Base-by-base conservation (phyloP, 2,329 filamentous ascomycete species). In the Pyrenophora seminiperda region DNA sequence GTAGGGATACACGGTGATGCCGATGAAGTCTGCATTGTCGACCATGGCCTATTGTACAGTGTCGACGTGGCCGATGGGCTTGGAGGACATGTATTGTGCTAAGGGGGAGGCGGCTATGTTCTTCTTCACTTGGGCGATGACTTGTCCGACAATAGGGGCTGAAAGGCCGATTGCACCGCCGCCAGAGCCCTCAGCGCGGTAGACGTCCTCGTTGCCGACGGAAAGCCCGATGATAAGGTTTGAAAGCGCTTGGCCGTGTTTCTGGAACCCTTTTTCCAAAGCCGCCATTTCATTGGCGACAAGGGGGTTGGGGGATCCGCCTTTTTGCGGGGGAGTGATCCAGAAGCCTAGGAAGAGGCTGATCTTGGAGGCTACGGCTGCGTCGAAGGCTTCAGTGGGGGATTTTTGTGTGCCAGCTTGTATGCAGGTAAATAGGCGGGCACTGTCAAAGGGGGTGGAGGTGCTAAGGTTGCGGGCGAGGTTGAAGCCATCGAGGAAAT, bases 371-470 rank as follows among this genome's bases (percentile, higher is more conserved):
- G 61, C 59, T 14, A 71, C 59, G 10, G 71, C 70, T 4, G 71
- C 69, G 22, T 66, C 62, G 18, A 73, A 68, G 3, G 71, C 71
- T 36, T 80, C 77, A 62, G 86, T 90, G 58, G 84, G 82, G 14
- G 80, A 78, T 72, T 80, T 83, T 54, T 80, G 27, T 7, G 61
- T 61, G 1, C 53, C 47, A 2, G 49, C 40, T 19, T 57, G 50
- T 13, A 80, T 89, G 83, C 49, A 87, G 75, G 87, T 90, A 74
- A 87, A 91, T 18, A 90, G 77, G 47, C 87, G 84, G 19, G 85
- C 87, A 53, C 82, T 86, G 63, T 78, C 85, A 76, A 88, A 90
- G 38, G 81, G 82, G 6, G 78, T 74, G 24, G 85, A 37, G 5
- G 58, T 59, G 17, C 50, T 53, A 11, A 69, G 58, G 14, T 51